A percentile compares a stretch with the other conserved stretches of the same genome.
These are phyloP conservation scores for Leptographium flavum DNA, from an alignment of 2,329 filamentous ascomycete genomes.

Conservation along the genomic window DNA sequence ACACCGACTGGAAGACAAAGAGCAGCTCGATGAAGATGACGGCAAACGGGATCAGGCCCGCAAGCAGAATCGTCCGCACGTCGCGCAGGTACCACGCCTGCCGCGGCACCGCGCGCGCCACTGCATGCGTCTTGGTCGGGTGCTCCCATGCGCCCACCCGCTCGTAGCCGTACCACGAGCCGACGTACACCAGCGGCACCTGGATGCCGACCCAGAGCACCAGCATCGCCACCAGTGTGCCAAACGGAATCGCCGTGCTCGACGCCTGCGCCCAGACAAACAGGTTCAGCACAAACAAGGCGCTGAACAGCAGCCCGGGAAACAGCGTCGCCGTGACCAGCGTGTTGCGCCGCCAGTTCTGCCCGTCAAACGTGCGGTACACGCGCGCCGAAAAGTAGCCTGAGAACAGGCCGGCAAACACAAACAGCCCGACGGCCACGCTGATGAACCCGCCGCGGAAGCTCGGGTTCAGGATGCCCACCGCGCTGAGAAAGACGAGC, in stretches of 20 bases:
- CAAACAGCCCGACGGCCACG: conserved; percentile 68
- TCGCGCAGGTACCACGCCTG: conserved; percentile 63
- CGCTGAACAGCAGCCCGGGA: conserved; percentile 60
- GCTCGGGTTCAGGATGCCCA: conserved; percentile 71
- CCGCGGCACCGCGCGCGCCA: conserved; percentile 59
- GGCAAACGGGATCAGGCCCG: conserved; percentile 69
- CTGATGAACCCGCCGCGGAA: conserved; percentile 85
- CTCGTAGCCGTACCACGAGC: conserved; percentile 63
- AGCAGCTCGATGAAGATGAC: conserved; percentile 22
- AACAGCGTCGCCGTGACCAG: conserved; percentile 65
- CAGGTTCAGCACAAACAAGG: conserved; percentile 68
- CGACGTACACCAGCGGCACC: conserved; percentile 68
- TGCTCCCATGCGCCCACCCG: conserved; percentile 59
- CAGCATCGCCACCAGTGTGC: conserved; percentile 58
- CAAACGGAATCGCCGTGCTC: conserved; percentile 74
- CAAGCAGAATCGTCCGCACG: conserved; percentile 50
- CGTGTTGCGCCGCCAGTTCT: conserved; percentile 61
- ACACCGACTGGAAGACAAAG: conserved; percentile 48
- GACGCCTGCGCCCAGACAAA: conserved; percentile 87
- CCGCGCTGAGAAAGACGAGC: conserved; percentile 55
- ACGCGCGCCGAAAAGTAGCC: conserved; percentile 77
- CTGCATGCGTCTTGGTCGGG: conserved; percentile 60
- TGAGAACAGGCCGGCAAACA: conserved; percentile 71
- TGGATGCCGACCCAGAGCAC: conserved; percentile 76
- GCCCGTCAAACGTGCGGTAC: conserved; percentile 71